Percentiles rank a stretch among this genome's conserved stretches.
These are phyloP conservation scores for Coemansia sp. DNA, from an alignment of 192 early-diverging fungal genomes.

Conservation along the genomic window DNA sequence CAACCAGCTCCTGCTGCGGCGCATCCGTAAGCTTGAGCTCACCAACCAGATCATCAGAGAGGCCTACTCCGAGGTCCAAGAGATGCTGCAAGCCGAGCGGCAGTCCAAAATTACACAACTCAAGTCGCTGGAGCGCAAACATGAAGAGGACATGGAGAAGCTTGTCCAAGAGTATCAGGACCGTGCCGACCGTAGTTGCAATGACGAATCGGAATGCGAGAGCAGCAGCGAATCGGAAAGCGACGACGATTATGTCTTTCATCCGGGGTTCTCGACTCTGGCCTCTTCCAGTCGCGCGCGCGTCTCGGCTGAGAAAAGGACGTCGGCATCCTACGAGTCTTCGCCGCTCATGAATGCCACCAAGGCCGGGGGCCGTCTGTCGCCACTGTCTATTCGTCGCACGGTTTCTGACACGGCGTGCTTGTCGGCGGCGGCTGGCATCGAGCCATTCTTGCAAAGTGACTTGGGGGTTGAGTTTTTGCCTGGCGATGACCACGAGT, in stretches of 20 bases:
- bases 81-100: constrained; percentile 46
- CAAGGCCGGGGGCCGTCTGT: background rate
- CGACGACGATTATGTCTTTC: constrained; percentile 20
- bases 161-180: constrained; percentile 31
- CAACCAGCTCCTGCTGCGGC: constrained; percentile 40
- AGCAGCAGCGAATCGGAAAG: constrained; percentile 22
- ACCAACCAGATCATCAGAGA: constrained; percentile 50
- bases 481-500: background rate
- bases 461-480: constrained; percentile 24
- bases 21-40: constrained; percentile 53
- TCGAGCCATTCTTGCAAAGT: background rate
- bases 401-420: constrained; percentile 20
- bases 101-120: constrained; percentile 38
- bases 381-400: constrained; percentile 21
- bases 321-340: constrained; percentile 13
- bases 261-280: constrained; percentile 18
- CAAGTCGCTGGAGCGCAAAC: constrained; percentile 27
- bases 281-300: background rate
- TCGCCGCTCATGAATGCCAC: constrained; percentile 15
- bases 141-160: constrained; percentile 39
- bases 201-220: constrained; percentile 2
- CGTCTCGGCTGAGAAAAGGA: background rate
- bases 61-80: constrained; percentile 48
- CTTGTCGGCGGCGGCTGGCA: background rate
- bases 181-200: constrained; percentile 17